phyloP scores from a whole-genome alignment of 306 rosid species.

The Canavalia ensiformis region DNA sequence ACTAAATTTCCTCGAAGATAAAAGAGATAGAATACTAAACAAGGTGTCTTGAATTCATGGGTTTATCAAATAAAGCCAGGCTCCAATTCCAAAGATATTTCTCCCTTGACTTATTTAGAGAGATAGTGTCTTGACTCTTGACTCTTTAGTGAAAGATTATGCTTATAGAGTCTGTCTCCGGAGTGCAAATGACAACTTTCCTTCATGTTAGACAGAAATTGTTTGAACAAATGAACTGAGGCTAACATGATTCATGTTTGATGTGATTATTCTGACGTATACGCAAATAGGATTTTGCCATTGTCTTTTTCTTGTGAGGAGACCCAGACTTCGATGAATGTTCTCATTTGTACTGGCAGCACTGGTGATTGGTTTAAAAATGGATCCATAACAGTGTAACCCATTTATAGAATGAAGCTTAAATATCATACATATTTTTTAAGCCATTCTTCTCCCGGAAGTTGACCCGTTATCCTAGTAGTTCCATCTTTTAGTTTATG shows the following conservation, averaged over 20 bases:
- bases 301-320: background rate
- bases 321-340: background rate
- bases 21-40: background rate
- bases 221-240: background rate
- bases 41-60: background rate
- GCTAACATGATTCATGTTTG: background rate
- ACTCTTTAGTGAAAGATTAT: background rate
- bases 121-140: background rate
- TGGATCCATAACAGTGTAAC: background rate
- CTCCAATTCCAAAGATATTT: background rate
- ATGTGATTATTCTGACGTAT: background rate
- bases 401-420: background rate
- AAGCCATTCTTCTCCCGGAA: background rate
- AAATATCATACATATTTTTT: background rate
- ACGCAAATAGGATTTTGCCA: background rate
- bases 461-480: background rate
- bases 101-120: background rate
- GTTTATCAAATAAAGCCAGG: constrained; percentile 1
- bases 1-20: background rate
- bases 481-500: constrained; percentile 5
- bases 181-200: background rate
- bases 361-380: background rate
- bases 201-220: background rate
- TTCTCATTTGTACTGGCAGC: background rate
- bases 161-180: background rate